Evolutionary conservation across 2,329 filamentous ascomycete species (phyloP).

Genomic region (Colletotrichum lentis): DNA sequence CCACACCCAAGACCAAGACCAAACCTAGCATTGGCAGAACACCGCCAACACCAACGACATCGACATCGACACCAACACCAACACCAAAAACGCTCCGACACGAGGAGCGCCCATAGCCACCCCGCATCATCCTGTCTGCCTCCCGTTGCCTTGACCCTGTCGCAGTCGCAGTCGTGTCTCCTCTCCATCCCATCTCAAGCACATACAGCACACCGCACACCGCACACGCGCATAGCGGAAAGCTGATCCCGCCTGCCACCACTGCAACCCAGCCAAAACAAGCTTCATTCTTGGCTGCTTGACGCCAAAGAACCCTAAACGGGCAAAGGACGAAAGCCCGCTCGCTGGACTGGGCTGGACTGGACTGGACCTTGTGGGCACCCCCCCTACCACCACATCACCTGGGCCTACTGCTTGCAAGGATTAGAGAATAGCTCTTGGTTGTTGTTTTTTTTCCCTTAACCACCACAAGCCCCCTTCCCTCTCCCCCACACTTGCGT

Average conservation of each 20-base stretch:
- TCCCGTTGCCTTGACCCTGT: constrained; percentile 13
- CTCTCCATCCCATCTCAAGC: not conserved
- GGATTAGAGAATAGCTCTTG: constrained; percentile 12
- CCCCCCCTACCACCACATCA: constrained; percentile 15
- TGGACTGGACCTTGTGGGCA: constrained; percentile 12
- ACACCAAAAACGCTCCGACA: not conserved
- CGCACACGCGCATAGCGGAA: constrained; percentile 9
- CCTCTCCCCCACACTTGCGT: not conserved
- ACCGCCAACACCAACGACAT: not conserved
- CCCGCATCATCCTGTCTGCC: not conserved
- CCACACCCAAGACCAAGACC: not conserved
- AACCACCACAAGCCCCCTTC: not conserved
- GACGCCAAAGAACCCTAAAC: constrained; percentile 10
- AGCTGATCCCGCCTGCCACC: constrained; percentile 8
- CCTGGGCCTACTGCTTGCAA: constrained; percentile 12
- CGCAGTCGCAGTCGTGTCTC: constrained; percentile 4
- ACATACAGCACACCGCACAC: not conserved
- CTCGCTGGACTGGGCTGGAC: not conserved
- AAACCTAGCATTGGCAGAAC: constrained; percentile 3
- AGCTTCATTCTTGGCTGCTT: constrained; percentile 12
- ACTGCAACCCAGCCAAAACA: constrained; percentile 9
- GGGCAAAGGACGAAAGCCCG: constrained; percentile 1
- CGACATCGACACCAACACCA: not conserved
- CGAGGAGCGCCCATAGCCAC: not conserved
- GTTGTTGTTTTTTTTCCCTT: no score